phyloP scores from a whole-genome alignment of 495 filamentous ascomycete genomes.

The Apiosordaria backusii region DNA sequence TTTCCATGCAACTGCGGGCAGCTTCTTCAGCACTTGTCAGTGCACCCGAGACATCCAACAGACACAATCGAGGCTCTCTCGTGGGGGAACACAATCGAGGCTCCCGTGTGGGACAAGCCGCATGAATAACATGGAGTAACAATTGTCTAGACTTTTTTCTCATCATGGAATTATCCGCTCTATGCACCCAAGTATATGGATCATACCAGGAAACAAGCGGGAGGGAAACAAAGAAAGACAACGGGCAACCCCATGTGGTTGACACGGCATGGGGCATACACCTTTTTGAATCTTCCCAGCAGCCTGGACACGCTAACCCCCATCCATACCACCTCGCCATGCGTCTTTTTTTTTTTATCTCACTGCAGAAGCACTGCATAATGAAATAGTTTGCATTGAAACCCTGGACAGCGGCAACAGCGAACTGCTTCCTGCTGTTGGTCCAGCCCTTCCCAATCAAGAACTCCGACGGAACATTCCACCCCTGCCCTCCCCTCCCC shows the following conservation, averaged over 20 bases:
- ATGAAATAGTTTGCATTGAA: background rate
- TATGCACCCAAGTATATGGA: too few relatives aligned
- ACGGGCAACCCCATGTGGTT: too few relatives aligned
- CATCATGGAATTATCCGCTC: too few relatives aligned
- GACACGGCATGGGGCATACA: background rate
- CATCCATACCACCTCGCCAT: background rate
- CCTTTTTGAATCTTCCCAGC: background rate
- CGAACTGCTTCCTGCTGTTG: background rate
- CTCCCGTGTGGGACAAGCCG: too few relatives aligned
- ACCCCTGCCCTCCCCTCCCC: background rate
- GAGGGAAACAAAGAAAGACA: too few relatives aligned
- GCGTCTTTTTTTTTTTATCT: background rate
- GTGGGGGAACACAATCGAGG: too few relatives aligned
- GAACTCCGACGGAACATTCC: background rate
- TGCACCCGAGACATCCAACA: background rate
- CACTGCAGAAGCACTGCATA: background rate
- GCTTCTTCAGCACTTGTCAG: background rate
- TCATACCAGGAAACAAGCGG: too few relatives aligned
- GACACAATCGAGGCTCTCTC: too few relatives aligned
- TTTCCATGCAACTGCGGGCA: background rate
- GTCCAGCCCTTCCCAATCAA: background rate
- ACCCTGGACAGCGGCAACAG: background rate
- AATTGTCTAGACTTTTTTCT: too few relatives aligned
- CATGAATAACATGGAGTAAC: too few relatives aligned
- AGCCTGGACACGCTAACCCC: background rate